Percentiles rank a stretch among this genome's conserved stretches.
Conservation (phyloP, 768 basidiomycete species). For the Leucosporidium yakuticum region DNA sequence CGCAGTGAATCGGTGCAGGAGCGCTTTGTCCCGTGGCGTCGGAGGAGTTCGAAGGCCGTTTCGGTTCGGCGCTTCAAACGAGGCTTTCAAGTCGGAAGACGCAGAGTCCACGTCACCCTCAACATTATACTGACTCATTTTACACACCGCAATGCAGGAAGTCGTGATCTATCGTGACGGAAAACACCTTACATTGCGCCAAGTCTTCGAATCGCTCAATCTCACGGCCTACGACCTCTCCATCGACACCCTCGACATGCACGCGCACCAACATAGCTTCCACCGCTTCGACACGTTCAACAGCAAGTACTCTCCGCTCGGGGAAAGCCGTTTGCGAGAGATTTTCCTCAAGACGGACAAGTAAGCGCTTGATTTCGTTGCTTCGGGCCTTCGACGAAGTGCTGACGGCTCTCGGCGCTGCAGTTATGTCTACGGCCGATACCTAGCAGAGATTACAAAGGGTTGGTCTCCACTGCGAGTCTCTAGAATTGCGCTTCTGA, state of each 20-base stretch:
- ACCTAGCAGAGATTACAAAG: slow-evolving; percentile 88
- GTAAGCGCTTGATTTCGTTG: slow-evolving; percentile 2
- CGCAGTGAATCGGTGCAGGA: no score
- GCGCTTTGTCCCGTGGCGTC: no score
- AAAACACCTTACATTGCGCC: slow-evolving; percentile 72
- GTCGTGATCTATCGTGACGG: slow-evolving; percentile 93
- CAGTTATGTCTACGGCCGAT: slow-evolving; percentile 71
- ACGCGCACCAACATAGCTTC: slow-evolving; percentile 95
- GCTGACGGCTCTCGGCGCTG: neutral
- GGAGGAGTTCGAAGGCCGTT: no score
- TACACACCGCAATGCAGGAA: no score
- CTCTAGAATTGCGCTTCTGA: no score
- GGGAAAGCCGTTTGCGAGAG: slow-evolving; percentile 87
- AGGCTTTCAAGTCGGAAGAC: no score
- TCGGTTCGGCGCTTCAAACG: no score
- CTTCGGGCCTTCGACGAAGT: no score
- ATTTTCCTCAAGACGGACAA: slow-evolving; percentile 99
- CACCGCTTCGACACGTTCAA: slow-evolving; percentile 82
- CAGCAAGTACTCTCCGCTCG: slow-evolving; percentile 49
- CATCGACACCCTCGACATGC: slow-evolving; percentile 99
- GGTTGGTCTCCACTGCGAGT: slow-evolving; percentile 59
- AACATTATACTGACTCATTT: neutral
- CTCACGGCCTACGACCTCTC: slow-evolving; percentile 95
- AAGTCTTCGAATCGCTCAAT: slow-evolving; percentile 95
- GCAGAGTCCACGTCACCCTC: no score